Evolutionary conservation across 2,329 filamentous ascomycete species (phyloP), one percentile per base, ranked within the genome.

Genomic region (Clonostachys rhizophaga): DNA sequence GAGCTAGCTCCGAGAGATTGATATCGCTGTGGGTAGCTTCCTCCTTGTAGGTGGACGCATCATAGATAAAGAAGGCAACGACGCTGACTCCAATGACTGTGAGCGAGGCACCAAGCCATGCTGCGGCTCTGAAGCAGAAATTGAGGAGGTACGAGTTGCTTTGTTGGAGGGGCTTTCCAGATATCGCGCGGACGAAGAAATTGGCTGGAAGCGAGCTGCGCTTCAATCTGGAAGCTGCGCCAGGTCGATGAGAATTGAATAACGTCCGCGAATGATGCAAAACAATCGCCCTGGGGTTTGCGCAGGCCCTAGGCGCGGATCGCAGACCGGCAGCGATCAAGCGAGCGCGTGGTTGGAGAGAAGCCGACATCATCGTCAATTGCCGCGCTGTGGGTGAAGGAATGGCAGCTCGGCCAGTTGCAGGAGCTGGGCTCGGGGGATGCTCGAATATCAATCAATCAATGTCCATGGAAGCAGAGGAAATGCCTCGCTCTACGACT

Each of bases 1-100:
- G 72, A 2, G 94, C 94, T 35, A 90, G 70, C 56, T 89, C 80
- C 2, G 91, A 91, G n/a, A 99, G 87, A 44, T 86, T 79, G 49
- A 96, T 83, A 56, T 96, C 91, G 53, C 74, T 72, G 24, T 78
- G 75, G 7, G 76, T 79, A 3, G 79, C 70, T 42, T 85, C 75
- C 53, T 91, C 86, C 49, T 81, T 84, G 71, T 99, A 99, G 13
- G 94, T 99, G 43, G 83, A 86, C 10, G 91, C 86, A 71, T 99
- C 94, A 70, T 95, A 99, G 56, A 94, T 57, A 69, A 99, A 99
- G 75, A 99, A 96, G 43, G 76, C 87, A 17, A 91, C 67, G 7
- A 97, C 76, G 6, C 87, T 75, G 5, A 78, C 70, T 34, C 87
- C 84, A 47, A 88, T 64, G 44, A 92, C 76, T 8, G 85, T 73